Evolutionary conservation across 2,329 filamentous ascomycete genomes (phyloP).

Genomic region (Neonectria neomacrospora): DNA sequence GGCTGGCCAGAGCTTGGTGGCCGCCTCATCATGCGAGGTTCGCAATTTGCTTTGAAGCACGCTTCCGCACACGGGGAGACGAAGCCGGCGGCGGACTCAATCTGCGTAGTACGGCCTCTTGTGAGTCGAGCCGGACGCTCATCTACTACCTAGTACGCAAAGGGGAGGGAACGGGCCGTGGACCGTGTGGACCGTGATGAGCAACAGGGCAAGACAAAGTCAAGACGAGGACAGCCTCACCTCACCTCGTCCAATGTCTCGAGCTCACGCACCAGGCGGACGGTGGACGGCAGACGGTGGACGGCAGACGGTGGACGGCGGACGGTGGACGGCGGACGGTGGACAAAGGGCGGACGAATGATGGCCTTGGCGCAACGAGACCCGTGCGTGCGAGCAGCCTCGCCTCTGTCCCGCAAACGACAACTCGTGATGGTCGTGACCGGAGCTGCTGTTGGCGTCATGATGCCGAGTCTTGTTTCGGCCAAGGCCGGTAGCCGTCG

Average conservation of each 20-base stretch:
- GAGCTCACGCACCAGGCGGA: neutral
- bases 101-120: constrained; percentile 25
- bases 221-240: neutral
- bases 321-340: neutral
- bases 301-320: neutral
- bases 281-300: neutral
- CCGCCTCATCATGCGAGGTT: constrained; percentile 36
- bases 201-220: no score
- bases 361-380: neutral
- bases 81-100: constrained; percentile 19
- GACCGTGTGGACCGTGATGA: neutral
- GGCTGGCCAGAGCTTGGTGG: constrained; percentile 14
- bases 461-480: constrained; percentile 3
- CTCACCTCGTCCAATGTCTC: neutral
- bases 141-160: no score
- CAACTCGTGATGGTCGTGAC: neutral
- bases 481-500: neutral
- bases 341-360: neutral
- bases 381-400: constrained; percentile 2
- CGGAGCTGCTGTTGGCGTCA: neutral
- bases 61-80: constrained; percentile 6
- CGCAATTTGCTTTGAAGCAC: constrained; percentile 37
- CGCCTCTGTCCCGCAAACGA: neutral
- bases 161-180: neutral
- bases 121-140: constrained; percentile 9